These are phyloP conservation scores for Yarrowia alimentaria DNA, from an alignment of 805 yeast species.

Conservation along the genomic window DNA sequence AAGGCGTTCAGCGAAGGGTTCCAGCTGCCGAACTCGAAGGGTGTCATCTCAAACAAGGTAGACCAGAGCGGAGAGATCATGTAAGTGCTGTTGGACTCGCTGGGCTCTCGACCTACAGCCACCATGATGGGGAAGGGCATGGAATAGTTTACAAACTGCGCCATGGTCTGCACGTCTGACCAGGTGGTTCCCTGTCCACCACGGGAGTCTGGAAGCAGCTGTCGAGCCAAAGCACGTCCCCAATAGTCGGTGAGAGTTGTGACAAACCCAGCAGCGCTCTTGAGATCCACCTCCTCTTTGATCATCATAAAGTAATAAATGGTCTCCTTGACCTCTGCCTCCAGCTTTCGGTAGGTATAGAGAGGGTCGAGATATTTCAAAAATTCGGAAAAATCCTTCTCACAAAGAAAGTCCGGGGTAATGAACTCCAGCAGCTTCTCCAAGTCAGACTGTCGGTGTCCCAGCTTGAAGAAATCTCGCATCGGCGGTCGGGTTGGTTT, in stretches of 20 bases:
- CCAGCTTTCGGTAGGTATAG: slow-evolving; percentile 8
- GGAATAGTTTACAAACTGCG: slow-evolving; percentile 54
- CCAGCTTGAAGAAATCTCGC: background rate
- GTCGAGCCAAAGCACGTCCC: slow-evolving; percentile 69
- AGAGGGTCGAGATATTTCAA: slow-evolving; percentile 6
- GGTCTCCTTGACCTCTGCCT: slow-evolving; percentile 46
- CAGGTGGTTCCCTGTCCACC: slow-evolving; percentile 58
- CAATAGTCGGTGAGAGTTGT: slow-evolving; percentile 73
- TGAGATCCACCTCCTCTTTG: slow-evolving; percentile 11
- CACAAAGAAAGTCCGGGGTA: slow-evolving; percentile 8
- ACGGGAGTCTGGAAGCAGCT: slow-evolving; percentile 54
- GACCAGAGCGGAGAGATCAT: slow-evolving; percentile 56
- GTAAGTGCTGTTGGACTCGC: slow-evolving; percentile 39
- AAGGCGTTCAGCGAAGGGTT: slow-evolving; percentile 70
- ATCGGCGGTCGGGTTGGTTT: background rate
- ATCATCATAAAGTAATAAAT: slow-evolving; percentile 19
- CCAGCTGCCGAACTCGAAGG: slow-evolving; percentile 84
- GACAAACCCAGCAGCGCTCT: slow-evolving; percentile 64
- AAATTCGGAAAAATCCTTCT: slow-evolving; percentile 31
- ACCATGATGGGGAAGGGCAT: slow-evolving; percentile 65
- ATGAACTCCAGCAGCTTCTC: slow-evolving; percentile 7
- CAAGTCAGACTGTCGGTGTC: slow-evolving; percentile 4
- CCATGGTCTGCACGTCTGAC: slow-evolving; percentile 53
- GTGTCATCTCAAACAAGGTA: slow-evolving; percentile 51
- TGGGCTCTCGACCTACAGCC: slow-evolving; percentile 46